Base-by-base conservation (phyloP, 306 rosid genomes). In the Quercus glauca region DNA sequence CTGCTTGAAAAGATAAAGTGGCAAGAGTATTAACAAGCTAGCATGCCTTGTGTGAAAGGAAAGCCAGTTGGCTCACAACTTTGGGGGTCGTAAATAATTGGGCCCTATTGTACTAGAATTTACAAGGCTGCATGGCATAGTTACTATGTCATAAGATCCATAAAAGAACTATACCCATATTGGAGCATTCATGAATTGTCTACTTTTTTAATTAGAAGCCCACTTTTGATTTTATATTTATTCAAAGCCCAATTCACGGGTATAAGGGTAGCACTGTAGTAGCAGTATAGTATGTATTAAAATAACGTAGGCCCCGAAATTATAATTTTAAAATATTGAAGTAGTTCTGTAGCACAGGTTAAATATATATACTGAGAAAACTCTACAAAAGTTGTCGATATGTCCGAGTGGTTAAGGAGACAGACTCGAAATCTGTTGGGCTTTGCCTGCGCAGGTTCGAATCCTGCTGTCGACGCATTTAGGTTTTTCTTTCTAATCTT, bases 391-490 rank as follows among this genome's bases (percentile, higher is more conserved):
- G 1, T 3, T 0, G 84, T 83, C 79, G 80, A 78, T 78, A 69
- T 78, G 79, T 78, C 79, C 77, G 79, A 83, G 79, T 74, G 75
- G 79, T 78, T 74, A 78, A 83, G 82, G 81, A 76, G 73, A 78
- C 73, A 78, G 76, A 59, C 76, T 78, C 79, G 76, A 68, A 55
- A 75, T 75, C 79, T 75, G 59, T 67, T 68, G 80, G 77, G 73
- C 85, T 73, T 14, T 77, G 85, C 87, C 87, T 84, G 87, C 87
- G 87, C 87, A 84, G 87, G 87, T 84, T 84, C 87, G 80, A 84
- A 80, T 84, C 85, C 85, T 84, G 85, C 84, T 84, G 86, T 85
- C 86, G 86, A 85, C 88, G 86, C 23, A 5, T 1, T 0, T 10
- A 3, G 0, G 9, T 1, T 18, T 11, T 0, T 12, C 0, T 6